Conservation (phyloP, 2,329 filamentous ascomycete species). For the Xenosphaeropsis pyriputrescens region DNA sequence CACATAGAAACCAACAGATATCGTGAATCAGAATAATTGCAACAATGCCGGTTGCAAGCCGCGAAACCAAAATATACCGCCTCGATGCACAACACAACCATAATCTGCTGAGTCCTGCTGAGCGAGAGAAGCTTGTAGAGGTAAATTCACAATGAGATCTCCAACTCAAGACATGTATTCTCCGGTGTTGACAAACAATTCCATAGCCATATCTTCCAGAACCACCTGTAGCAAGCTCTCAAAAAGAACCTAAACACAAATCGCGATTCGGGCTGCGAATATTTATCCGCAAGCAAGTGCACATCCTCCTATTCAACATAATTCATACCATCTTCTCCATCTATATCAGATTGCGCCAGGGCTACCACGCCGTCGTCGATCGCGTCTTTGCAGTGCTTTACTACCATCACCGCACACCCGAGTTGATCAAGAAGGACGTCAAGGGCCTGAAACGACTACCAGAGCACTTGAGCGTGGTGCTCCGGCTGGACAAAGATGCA, state of each 20-base stretch:
- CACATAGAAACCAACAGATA: too few relatives aligned
- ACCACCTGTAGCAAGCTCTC: slow-evolving; percentile 7
- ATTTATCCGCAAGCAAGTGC: slow-evolving; percentile 46
- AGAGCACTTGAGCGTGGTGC: slow-evolving; percentile 73
- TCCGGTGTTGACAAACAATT: slow-evolving; percentile 6
- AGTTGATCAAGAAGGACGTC: slow-evolving; percentile 82
- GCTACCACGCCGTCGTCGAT: slow-evolving; percentile 65
- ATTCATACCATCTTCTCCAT: slow-evolving; percentile 77
- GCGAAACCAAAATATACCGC: slow-evolving; percentile 27
- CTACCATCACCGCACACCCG: slow-evolving; percentile 91
- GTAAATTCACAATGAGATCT: slow-evolving; percentile 14
- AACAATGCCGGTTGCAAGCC: slow-evolving; percentile 12
- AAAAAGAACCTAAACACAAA: slow-evolving; percentile 1
- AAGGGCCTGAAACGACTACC: slow-evolving; percentile 60
- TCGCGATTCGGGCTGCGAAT: slow-evolving; percentile 29
- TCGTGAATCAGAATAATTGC: not conserved
- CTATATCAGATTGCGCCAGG: slow-evolving; percentile 69
- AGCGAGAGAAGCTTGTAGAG: slow-evolving; percentile 29
- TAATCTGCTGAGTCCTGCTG: slow-evolving; percentile 24
- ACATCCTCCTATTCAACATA: slow-evolving; percentile 51
- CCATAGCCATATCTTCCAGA: slow-evolving; percentile 17
- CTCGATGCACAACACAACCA: slow-evolving; percentile 27
- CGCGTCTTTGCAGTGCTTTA: slow-evolving; percentile 70
- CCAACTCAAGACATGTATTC: not conserved
- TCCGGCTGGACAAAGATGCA: slow-evolving; percentile 58